Evolutionary conservation across 169 alveolate species (phyloP).

Genomic region (Toxoplasma gondii): DNA sequence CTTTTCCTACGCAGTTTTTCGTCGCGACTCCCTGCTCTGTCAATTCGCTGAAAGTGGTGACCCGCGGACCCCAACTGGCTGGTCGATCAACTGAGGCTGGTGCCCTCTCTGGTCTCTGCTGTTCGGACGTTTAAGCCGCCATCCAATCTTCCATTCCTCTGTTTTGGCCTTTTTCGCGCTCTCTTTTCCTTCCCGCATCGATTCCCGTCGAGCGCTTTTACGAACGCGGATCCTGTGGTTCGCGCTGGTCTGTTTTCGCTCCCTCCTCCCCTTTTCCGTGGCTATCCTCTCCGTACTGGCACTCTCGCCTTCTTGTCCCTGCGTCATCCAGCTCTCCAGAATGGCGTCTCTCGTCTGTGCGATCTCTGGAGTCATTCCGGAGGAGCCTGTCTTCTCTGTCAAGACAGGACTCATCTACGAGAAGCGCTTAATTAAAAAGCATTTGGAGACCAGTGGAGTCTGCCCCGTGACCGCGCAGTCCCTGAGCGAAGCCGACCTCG

Average conservation of each 20-base stretch:
- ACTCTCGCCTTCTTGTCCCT: not conserved
- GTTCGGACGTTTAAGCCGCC: not conserved
- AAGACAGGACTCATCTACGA: slow-evolving; percentile 77
- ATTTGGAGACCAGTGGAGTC: slow-evolving; percentile 58
- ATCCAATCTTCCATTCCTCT: not conserved
- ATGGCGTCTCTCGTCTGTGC: slow-evolving; percentile 74
- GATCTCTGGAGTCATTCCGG: slow-evolving; percentile 77
- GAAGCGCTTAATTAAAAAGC: slow-evolving; percentile 73
- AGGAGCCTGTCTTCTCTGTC: slow-evolving; percentile 76
- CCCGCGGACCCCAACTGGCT: too few species aligned
- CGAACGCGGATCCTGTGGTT: not conserved
- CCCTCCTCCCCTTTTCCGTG: not conserved
- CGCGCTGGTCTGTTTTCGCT: not conserved
- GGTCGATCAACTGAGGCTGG: too few species aligned
- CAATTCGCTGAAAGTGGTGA: too few species aligned
- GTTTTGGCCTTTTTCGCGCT: not conserved
- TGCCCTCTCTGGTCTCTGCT: not conserved
- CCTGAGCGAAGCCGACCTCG: slow-evolving; percentile 64
- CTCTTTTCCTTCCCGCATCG: not conserved
- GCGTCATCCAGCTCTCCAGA: not conserved
- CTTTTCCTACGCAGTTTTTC: not conserved
- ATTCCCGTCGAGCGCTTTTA: not conserved
- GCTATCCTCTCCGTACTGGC: not conserved
- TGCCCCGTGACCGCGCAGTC: slow-evolving; percentile 73
- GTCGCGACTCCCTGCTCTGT: not conserved